Evolutionary conservation across 192 early-diverging fungal genomes (phyloP).

Genomic region (Podila verticillata): DNA sequence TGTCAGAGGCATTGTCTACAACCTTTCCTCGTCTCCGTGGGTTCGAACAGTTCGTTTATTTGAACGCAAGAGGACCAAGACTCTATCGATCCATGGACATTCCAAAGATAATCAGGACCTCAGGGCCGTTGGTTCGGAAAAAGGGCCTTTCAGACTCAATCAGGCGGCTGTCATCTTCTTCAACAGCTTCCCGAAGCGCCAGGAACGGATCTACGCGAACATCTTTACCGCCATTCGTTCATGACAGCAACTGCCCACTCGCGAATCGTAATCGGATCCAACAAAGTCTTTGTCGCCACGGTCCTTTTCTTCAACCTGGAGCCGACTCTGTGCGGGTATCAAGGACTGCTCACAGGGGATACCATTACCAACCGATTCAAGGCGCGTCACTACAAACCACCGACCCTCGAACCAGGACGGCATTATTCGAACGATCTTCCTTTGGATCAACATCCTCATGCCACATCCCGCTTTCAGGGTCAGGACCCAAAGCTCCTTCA

Average conservation of each 20-base stretch:
- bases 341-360: too few species aligned
- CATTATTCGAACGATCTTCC: not conserved
- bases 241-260: not conserved
- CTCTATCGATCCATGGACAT: not conserved
- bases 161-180: not conserved
- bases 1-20: too few species aligned
- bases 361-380: too few species aligned
- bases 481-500: not conserved
- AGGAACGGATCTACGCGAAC: not conserved
- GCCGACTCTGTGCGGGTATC: not conserved
- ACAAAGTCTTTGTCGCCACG: not conserved
- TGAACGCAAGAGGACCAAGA: not conserved
- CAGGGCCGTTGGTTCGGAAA: constrained; percentile 2
- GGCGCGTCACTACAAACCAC: too few species aligned
- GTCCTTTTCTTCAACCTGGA: not conserved
- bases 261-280: not conserved
- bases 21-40: too few species aligned
- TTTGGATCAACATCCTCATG: not conserved
- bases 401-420: too few species aligned
- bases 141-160: not conserved
- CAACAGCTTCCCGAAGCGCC: not conserved
- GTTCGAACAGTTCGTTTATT: not conserved
- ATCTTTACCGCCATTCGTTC: not conserved
- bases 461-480: not conserved
- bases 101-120: not conserved